Base-by-base conservation (phyloP, 179 eudicot genomes). In the Spinacia oleracea region DNA sequence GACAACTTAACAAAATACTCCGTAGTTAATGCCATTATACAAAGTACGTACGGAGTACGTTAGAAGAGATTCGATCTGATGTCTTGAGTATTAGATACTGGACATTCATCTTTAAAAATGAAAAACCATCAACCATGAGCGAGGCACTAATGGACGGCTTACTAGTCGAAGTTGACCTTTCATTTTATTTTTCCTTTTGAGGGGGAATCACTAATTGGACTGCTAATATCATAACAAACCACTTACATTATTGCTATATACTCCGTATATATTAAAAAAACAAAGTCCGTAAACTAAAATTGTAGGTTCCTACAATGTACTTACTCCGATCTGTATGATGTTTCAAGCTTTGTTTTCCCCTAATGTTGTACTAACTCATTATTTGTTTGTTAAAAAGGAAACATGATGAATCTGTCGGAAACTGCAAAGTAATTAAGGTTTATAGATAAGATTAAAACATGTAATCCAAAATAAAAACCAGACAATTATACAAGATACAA, bases 361-460 rank as follows among this genome's bases (percentile, higher is more conserved):
- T 25, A 1, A 58, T 25, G 18, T 60, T 60, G 18, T 29, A 27
- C 35, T 25, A 10, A 9, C n/a, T 14, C 65, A 2, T 60, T 29
- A 1, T 2, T 60, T 60, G 35, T 60, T 60, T 29, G 35, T 16
- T 11, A 60, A 27, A 60, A 10, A 27, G 34, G 34, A 29, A 60
- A 60, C 65, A 60, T 27, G 18, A 25, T 27, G 34, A 29, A 60
- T 18, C 34, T 60, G 65, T 60, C 16, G 65, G 63, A 10, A 58
- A 25, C 29, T n/a, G 29, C 29, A 11, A 58, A 31, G 31, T 58
- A 58, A 31, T 12, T 58, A 58, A 58, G 62, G 27, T 58, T 51
- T 29, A 60, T 60, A 10, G 65, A 27, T 60, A 60, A 60, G 65
- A 60, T 60, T 55, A 55, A 21, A 55, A 55, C 59, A 55, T 55